Evolutionary conservation across 2,329 filamentous ascomycete species (phyloP), one percentile per base, ranked within the genome.

Genomic region (Aspergillus pseudoterreus): DNA sequence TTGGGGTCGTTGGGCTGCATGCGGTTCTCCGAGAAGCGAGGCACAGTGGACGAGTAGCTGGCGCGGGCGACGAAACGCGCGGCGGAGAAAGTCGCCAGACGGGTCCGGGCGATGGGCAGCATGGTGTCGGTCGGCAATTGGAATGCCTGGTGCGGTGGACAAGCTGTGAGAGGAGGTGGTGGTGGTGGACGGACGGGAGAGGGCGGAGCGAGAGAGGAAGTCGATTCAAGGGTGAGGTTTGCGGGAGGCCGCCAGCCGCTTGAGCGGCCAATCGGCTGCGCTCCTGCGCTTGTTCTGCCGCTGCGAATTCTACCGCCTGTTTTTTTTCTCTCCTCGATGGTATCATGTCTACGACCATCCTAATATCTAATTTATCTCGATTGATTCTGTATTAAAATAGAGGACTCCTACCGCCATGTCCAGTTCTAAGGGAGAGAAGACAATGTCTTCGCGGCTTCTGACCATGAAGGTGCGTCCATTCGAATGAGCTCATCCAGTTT

Each of bases 381-480:
- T 10, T 30, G 22, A n/a, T 51, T 39, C 30, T 21, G 4, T 49
- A 19, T 22, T 19, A 5, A n/a, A 5, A n/a, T 2, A 17, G 53
- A 42, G 45, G 17, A 17, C 47, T n/a, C 38, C 17, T 38, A 14
- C 19, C 36, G 64, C 32, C 52, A 73, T 71, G 71, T 57, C 66
- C 45, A 55, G 51, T 42, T 73, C 78, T 65, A 84, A 68, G 54
- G 77, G 82, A 43, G 82, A 82, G 30, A 87, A 87, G 71, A 80
- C 79, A 43, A 91, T 95, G 84, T 96, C 92, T 57, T 92, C 87
- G 53, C 85, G 91, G 60, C 85, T 96, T 44, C 79, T 95, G 66
- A 92, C 88, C 35, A 96, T 96, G 91, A 95, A 95, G 73, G 81
- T 79, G 66, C 22, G 60, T 49, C 30, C 21, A 30, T 19, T 19